These are phyloP conservation scores for Pisolithus albus DNA, from an alignment of 768 basidiomycete genomes.

Conservation along the genomic window DNA sequence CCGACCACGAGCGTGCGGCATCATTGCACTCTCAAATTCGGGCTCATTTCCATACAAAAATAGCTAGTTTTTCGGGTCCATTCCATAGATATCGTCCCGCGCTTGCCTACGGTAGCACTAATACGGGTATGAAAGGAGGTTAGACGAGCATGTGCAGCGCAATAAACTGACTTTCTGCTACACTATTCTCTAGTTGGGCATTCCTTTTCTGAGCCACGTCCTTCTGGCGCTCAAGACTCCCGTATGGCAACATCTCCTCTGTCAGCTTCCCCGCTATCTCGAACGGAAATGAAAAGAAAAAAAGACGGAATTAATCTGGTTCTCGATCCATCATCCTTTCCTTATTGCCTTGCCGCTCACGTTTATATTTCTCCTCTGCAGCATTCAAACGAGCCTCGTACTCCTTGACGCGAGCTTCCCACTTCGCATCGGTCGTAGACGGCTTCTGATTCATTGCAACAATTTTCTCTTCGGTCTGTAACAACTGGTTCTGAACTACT, in stretches of 20 bases:
- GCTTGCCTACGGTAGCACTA: too few species aligned
- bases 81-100: too few species aligned
- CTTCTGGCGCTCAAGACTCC: constrained; percentile 69
- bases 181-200: constrained; percentile 25
- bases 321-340: constrained; percentile 72
- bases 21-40: too few species aligned
- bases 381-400: constrained; percentile 75
- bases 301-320: constrained; percentile 52
- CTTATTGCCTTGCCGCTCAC: constrained; percentile 90
- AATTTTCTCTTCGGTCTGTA: constrained; percentile 79
- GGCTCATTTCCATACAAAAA: too few species aligned
- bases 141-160: too few species aligned
- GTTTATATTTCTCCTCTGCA: constrained; percentile 88
- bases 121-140: too few species aligned
- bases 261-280: not conserved
- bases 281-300: constrained; percentile 1
- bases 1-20: too few species aligned
- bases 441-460: constrained; percentile 67
- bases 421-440: constrained; percentile 70
- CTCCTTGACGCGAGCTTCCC: constrained; percentile 94
- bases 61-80: too few species aligned
- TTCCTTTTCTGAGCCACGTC: constrained; percentile 73
- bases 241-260: constrained; percentile 18
- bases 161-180: too few species aligned
- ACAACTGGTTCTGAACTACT: constrained; percentile 77